Evolutionary conservation across 306 rosid species (phyloP).

Genomic region (Vigna reflexopilosa): DNA sequence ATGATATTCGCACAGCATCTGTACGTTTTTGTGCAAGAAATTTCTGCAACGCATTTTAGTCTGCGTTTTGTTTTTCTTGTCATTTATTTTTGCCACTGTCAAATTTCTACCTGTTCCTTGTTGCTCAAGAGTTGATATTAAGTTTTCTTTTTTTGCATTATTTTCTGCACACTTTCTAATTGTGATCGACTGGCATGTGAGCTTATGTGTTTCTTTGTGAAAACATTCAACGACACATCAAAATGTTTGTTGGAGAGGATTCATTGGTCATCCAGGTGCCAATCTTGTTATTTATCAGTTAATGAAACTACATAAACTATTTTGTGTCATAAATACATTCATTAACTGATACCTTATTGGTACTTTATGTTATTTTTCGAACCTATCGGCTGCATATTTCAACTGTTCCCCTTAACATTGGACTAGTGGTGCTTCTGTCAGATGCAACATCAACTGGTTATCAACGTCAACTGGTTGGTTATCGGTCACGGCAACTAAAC

Average conservation of each 20-base stretch:
- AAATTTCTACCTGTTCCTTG: neutral
- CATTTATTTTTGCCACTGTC: neutral
- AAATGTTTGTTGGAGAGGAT: neutral
- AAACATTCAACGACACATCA: neutral
- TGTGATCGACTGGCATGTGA: neutral
- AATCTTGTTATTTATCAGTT: neutral
- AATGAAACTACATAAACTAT: neutral
- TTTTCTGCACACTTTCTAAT: neutral
- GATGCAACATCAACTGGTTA: neutral
- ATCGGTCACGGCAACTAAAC: neutral
- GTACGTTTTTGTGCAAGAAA: neutral
- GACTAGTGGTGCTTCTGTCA: too few species aligned
- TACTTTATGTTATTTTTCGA: neutral
- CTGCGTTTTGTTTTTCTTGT: neutral
- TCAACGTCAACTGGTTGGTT: neutral
- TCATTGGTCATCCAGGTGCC: neutral
- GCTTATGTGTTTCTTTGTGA: constrained; percentile 1
- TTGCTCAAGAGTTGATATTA: neutral
- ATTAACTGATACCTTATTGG: neutral
- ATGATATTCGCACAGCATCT: neutral
- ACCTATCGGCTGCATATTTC: neutral
- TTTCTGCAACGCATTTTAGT: neutral
- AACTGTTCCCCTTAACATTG: neutral
- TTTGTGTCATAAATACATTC: neutral
- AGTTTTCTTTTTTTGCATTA: neutral